Evolutionary conservation across 2,329 filamentous ascomycete genomes (phyloP).

Genomic region (Zymoseptoria ardabiliae): DNA sequence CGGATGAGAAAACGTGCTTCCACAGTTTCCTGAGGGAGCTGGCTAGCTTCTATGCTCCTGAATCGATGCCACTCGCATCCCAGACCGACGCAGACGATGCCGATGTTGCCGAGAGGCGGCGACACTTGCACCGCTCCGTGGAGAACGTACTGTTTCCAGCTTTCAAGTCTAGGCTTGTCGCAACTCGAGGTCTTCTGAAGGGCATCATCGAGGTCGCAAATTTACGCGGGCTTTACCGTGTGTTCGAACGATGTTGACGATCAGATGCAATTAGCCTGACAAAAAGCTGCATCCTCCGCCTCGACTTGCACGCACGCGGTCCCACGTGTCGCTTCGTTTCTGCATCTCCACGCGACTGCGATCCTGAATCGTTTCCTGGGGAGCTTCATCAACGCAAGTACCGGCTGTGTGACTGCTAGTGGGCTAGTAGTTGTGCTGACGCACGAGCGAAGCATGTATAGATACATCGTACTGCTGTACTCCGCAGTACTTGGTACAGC

Average conservation of each 20-base stretch:
- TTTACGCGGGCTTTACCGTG: slow-evolving; percentile 31
- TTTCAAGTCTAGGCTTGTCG: slow-evolving; percentile 73
- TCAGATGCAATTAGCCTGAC: neutral
- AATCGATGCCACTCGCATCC: slow-evolving; percentile 58
- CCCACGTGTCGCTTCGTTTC: neutral
- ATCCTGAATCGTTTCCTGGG: neutral
- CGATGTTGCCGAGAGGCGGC: slow-evolving; percentile 39
- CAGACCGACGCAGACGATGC: slow-evolving; percentile 34
- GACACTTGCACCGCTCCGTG: slow-evolving; percentile 61
- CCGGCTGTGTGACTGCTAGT: neutral
- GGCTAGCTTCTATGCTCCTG: slow-evolving; percentile 83
- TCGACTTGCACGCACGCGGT: neutral
- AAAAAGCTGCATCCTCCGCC: neutral
- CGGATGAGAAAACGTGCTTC: slow-evolving; percentile 77
- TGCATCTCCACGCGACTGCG: neutral
- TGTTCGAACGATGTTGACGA: slow-evolving; percentile 23
- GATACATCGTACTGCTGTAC: neutral
- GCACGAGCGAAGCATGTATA: neutral
- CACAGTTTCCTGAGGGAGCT: slow-evolving; percentile 77
- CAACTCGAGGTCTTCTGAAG: slow-evolving; percentile 50
- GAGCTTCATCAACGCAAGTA: neutral
- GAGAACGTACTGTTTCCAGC: slow-evolving; percentile 88
- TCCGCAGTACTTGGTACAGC: neutral
- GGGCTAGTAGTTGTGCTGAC: neutral
- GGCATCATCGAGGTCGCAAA: slow-evolving; percentile 31